These are phyloP conservation scores for Mycocalia duriaeana DNA, from an alignment of 1,284 basidiomycete genomes.

Conservation along the genomic window DNA sequence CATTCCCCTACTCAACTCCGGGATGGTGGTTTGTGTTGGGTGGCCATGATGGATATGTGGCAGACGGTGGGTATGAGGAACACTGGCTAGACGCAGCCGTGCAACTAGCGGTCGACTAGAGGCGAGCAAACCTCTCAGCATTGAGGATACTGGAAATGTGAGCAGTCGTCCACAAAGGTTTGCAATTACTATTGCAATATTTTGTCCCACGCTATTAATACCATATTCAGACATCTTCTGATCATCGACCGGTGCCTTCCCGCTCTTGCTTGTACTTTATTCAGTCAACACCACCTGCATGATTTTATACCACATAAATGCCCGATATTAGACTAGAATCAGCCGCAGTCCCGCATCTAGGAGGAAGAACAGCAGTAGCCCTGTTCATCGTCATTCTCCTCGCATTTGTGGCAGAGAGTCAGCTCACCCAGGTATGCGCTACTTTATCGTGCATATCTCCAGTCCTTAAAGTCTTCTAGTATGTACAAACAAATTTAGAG, in stretches of 20 bases:
- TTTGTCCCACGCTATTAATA: background rate
- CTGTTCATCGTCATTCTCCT: constrained; percentile 50
- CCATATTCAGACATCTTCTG: background rate
- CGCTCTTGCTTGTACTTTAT: background rate
- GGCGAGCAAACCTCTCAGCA: constrained; percentile 63
- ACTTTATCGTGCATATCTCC: background rate
- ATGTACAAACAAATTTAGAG: constrained; percentile 66
- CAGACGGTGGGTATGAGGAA: constrained; percentile 26
- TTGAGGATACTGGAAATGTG: constrained; percentile 27
- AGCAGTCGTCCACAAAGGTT: too few relatives aligned
- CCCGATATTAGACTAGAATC: constrained; percentile 4
- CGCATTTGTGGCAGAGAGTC: constrained; percentile 66
- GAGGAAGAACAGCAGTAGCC: constrained; percentile 38
- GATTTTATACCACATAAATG: background rate
- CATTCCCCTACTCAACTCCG: constrained; percentile 70
- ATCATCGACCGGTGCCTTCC: background rate
- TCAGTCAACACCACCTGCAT: background rate
- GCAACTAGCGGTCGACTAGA: constrained; percentile 55
- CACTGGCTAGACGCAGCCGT: constrained; percentile 41
- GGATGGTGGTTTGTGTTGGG: constrained; percentile 24
- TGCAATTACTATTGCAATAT: background rate
- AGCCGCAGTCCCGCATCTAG: constrained; percentile 24
- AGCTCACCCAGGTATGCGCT: constrained; percentile 60
- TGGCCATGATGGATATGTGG: constrained; percentile 21
- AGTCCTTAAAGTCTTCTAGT: constrained; percentile 34